Base-by-base conservation (phyloP, 2,329 filamentous ascomycete species). In the Penicillium corylophilum region DNA sequence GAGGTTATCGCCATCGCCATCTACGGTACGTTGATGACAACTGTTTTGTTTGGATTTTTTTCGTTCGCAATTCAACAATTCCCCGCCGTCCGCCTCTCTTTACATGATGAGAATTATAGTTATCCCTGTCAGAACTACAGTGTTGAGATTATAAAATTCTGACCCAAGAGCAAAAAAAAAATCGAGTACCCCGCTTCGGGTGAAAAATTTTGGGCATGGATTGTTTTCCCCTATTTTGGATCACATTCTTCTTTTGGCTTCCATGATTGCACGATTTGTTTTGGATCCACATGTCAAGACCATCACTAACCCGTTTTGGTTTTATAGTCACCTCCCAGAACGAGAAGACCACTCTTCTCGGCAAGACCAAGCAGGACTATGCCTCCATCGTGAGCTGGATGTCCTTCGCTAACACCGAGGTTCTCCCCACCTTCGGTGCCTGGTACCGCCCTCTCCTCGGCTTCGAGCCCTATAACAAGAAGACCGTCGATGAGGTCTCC, bases 281-380 rank as follows among this genome's bases (percentile, higher is more conserved):
- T 33, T 53, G 48, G 33, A 52, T 46, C 41, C 41, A 47, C 16
- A 18, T 53, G 36, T 51, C 33, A 50, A 47, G 43, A 51, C 49
- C 51, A 54, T 42, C 29, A 59, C 66, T 69, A 62, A 71, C 62
- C 20, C 31, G 46, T 52, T 55, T 54, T 63, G 54, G 45, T 44
- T 45, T 45, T 53, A 48, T 54, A 97, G 94, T 99, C 74, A 91
- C 94, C 70, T 97, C 94, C 67, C 94, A 99, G 82, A 99, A 99
- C 77, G 94, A 97, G 87, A 97, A 97, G 88, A 99, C 94, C 69
- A 95, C 91, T 66, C 91, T 99, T 64, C 86, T 99, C 68, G 94
- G 94, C 73, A 97, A 97, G 88, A 99, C 92, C 80, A 99, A 99
- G 88, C 93, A 99, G 83, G 94, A 99, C 86, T 93, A 97, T 78